Conservation (phyloP, 805 yeast genomes). For the Metschnikowia koreensis region DNA sequence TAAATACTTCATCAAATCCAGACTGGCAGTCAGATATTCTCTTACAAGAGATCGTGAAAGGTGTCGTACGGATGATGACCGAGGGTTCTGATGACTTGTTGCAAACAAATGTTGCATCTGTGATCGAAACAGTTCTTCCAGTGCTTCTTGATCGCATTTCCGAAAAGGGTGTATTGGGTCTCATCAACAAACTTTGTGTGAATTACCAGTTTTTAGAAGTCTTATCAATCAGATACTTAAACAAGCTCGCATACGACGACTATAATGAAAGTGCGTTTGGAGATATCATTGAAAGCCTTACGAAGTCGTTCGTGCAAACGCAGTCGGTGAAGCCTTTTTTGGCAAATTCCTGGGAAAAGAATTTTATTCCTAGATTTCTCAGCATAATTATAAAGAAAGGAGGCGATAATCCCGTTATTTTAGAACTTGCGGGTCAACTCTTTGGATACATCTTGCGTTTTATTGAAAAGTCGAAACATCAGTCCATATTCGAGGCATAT, state of each 20-base stretch:
- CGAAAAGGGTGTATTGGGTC: constrained; percentile 27
- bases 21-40: constrained; percentile 46
- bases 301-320: constrained; percentile 25
- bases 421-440: constrained; percentile 42
- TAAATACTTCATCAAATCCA: constrained; percentile 33
- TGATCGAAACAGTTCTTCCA: constrained; percentile 39
- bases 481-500: constrained; percentile 40
- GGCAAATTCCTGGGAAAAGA: constrained; percentile 42
- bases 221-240: constrained; percentile 43
- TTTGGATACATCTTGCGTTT: constrained; percentile 41
- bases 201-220: constrained; percentile 45
- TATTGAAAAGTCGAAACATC: constrained; percentile 45
- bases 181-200: constrained; percentile 34
- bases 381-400: constrained; percentile 12
- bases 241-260: constrained; percentile 30
- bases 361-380: constrained; percentile 43
- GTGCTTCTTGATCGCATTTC: constrained; percentile 27
- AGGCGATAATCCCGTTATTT: constrained; percentile 20
- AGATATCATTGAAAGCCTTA: constrained; percentile 19
- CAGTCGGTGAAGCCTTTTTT: constrained; percentile 33
- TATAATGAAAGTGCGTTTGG: constrained; percentile 9
- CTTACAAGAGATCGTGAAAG: constrained; percentile 50
- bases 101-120: constrained; percentile 30
- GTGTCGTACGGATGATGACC: constrained; percentile 50
- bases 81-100: constrained; percentile 11